Evolutionary conservation across 768 basidiomycete genomes (phyloP).

Genomic region (Serendipita sp.): DNA sequence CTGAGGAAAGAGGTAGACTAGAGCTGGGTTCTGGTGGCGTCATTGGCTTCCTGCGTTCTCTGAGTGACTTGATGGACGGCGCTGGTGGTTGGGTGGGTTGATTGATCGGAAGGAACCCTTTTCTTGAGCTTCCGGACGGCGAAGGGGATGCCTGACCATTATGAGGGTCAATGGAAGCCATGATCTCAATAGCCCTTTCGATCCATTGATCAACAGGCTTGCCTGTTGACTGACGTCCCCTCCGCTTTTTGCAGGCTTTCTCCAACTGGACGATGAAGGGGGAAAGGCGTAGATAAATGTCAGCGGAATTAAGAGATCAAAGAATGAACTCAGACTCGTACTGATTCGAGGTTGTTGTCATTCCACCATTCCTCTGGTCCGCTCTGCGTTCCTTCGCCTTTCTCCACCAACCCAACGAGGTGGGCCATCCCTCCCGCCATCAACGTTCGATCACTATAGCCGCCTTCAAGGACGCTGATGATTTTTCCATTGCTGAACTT

Average conservation of each 20-base stretch:
- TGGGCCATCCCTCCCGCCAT: conserved; percentile 74
- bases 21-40: not conserved
- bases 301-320: no score
- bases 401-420: conserved; percentile 46
- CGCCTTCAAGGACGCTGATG: conserved; percentile 87
- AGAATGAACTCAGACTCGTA: conserved; percentile 19
- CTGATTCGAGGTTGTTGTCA: conserved; percentile 41
- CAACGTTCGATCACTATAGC: conserved; percentile 83
- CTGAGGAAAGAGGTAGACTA: not conserved
- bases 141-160: conserved; percentile 1
- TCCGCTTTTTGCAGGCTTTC: conserved; percentile 43
- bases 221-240: conserved; percentile 31
- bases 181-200: conserved; percentile 35
- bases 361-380: conserved; percentile 46
- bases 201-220: conserved; percentile 38
- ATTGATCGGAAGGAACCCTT: not conserved
- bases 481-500: conserved; percentile 49
- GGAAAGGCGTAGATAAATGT: no score
- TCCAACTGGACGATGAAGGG: conserved; percentile 45
- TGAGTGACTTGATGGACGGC: conserved; percentile 7
- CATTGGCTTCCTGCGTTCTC: conserved; percentile 13
- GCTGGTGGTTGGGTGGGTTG: not conserved
- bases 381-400: conserved; percentile 3
- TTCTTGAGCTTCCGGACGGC: not conserved
- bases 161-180: conserved; percentile 24